phyloP scores from a whole-genome alignment of 345 rosid species.

The Gossypium stocksii region DNA sequence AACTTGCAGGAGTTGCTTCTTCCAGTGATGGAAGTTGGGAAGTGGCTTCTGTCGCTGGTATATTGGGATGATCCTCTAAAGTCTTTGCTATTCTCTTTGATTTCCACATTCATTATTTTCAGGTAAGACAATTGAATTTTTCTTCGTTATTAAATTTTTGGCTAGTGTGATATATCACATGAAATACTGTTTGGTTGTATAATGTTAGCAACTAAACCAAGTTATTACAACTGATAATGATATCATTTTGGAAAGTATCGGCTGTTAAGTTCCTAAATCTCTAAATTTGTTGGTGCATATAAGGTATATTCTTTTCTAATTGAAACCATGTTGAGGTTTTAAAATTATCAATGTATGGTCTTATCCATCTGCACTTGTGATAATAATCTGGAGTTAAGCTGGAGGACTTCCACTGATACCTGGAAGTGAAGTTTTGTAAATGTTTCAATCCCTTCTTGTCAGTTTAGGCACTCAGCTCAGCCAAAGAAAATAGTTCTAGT shows the following conservation, averaged over 20 bases:
- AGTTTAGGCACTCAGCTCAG: neutral
- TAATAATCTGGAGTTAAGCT: neutral
- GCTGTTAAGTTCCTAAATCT: neutral
- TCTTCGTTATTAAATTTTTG: neutral
- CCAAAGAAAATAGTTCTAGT: neutral
- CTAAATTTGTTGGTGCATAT: neutral
- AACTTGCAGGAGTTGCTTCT: conserved; percentile 70
- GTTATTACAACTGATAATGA: conserved; percentile 1
- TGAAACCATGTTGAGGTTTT: neutral
- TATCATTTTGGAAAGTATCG: neutral
- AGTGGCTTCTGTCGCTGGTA: conserved; percentile 48
- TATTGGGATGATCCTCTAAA: conserved; percentile 77
- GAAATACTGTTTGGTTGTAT: neutral
- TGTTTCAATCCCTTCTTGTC: neutral
- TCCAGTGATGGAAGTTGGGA: conserved; percentile 64
- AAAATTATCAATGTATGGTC: neutral
- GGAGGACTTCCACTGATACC: neutral
- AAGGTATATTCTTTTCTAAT: neutral
- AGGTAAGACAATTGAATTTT: conserved; percentile 38
- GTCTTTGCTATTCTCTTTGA: conserved; percentile 70
- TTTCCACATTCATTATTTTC: conserved; percentile 49
- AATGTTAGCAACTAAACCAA: neutral
- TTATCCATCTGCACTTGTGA: neutral
- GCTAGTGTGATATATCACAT: neutral
- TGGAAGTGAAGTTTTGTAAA: neutral